A percentile compares a stretch with the other conserved stretches of the same genome.
phyloP scores from a whole-genome alignment of 169 alveolate genomes.

The Perkinsus olseni region DNA sequence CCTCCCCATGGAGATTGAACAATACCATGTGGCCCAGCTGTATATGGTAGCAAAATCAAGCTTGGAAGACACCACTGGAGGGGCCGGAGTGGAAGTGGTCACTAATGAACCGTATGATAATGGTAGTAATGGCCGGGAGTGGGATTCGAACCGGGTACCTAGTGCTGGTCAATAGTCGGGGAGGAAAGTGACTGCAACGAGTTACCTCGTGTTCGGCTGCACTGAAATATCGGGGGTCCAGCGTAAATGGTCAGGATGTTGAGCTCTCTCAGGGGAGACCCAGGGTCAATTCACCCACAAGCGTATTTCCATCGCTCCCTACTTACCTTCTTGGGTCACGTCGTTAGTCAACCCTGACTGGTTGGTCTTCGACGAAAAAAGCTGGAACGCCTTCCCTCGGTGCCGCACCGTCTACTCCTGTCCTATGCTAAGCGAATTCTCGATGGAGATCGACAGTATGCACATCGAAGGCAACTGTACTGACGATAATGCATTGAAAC shows the following conservation, averaged over 20 bases:
- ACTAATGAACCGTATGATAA: conserved; percentile 15
- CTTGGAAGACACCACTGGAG: conserved; percentile 17
- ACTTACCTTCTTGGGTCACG: conserved; percentile 28
- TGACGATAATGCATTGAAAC: conserved; percentile 23
- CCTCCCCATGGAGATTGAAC: conserved; percentile 28
- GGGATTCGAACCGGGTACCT: too few species aligned
- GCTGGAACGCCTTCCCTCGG: conserved; percentile 25
- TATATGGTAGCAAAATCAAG: conserved; percentile 28
- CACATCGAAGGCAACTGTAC: conserved; percentile 18
- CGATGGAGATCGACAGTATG: conserved; percentile 20
- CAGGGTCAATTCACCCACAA: conserved; percentile 21
- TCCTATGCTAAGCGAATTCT: conserved; percentile 26
- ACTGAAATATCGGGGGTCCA: too few species aligned
- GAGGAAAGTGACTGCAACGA: too few species aligned
- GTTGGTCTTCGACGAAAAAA: conserved; percentile 22
- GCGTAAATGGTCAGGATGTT: background rate
- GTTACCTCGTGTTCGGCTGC: too few species aligned
- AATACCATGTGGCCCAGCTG: conserved; percentile 18
- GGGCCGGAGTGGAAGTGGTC: conserved; percentile 17
- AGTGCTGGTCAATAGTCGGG: too few species aligned
- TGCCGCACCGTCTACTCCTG: conserved; percentile 13
- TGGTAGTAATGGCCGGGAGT: background rate
- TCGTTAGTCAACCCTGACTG: conserved; percentile 29
- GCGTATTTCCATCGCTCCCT: conserved; percentile 16
- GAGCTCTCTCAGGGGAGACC: background rate